Base-by-base conservation (phyloP, 1,284 basidiomycete species). In the Volvariella surrecta region DNA sequence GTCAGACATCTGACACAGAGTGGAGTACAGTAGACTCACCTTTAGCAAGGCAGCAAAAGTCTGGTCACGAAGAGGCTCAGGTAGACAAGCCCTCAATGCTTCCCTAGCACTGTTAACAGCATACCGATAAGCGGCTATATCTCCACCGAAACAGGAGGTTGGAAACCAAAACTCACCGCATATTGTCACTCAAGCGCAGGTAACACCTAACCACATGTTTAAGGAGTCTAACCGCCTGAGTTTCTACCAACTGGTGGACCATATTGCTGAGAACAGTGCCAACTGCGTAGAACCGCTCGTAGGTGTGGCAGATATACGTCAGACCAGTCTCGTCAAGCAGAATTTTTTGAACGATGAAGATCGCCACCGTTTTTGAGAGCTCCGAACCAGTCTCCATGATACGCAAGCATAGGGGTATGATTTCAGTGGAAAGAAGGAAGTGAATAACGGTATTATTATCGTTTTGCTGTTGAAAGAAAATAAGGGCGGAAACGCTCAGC, bases 371-470 rank as follows among this genome's bases (percentile, higher is more conserved):
- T 68, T 99, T 99, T 50, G 87, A 92, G n/a, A 99, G 78, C 57
- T 99, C 96, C 4, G 93, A 96, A 38, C 96, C 96, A 1, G 96
- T 99, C 67, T 99, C 96, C 96, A 99, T 99, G 66, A 99, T 99
- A 42, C 96, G 86, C 41, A 99, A 78, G 61, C 96, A 99, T 46
- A 99, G 84, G 18, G 96, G 96, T 58, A 99, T 99, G 63, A 99
- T 99, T 70, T 99, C 96, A 42, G 96, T 99, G 8, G 95, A 98
- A 32, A 99, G 79, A 39, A 99, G 76, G 70, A 99, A 99, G 66
- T 98, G 96, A 63, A 99, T 99, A 52, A 99, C 95, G 48, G 94
- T 89, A 56, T 87, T 92, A 66, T 99, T 99, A 68, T 99, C 96
- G 62, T 98, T 98, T 88, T 97, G 93, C 86, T 90, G 55, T 1